These are phyloP conservation scores for Hyaloscypha hepaticicola DNA, from an alignment of 495 filamentous ascomycete species.

Conservation along the genomic window DNA sequence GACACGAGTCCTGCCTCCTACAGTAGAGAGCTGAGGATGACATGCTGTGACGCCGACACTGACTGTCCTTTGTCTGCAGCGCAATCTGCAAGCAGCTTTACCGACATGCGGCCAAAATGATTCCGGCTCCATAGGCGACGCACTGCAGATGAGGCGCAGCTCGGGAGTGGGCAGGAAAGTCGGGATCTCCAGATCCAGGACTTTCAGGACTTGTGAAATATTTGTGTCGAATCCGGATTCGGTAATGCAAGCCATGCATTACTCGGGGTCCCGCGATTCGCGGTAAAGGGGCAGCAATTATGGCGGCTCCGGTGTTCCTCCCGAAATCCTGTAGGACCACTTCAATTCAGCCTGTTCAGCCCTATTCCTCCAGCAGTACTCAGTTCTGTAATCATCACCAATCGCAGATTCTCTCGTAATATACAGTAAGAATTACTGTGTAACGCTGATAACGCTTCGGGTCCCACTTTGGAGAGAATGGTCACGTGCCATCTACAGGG, in stretches of 20 bases:
- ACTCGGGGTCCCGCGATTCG: not conserved
- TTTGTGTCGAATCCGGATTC: slow-evolving; percentile 13
- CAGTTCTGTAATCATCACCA: not conserved
- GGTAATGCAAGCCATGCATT: not conserved
- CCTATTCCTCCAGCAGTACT: not conserved
- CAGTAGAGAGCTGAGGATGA: not conserved
- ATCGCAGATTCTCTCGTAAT: not conserved
- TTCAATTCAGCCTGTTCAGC: not conserved
- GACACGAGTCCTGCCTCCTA: not conserved
- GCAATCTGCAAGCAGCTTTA: not conserved
- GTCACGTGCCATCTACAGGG: slow-evolving; percentile 11
- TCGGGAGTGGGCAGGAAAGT: not conserved
- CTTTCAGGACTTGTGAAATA: slow-evolving; percentile 24
- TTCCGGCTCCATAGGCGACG: slow-evolving; percentile 10
- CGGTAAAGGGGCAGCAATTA: not conserved
- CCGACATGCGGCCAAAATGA: not conserved
- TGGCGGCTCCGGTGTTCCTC: not conserved
- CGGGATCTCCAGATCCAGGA: slow-evolving; percentile 8
- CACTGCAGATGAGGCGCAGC: slow-evolving; percentile 14
- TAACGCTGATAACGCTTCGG: not conserved
- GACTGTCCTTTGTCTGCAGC: no score
- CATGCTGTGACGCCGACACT: not conserved
- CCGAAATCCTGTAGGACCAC: not conserved
- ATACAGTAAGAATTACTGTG: not conserved
- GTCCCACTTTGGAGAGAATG: not conserved